Percentiles rank a stretch among this genome's conserved stretches.
These are phyloP conservation scores for Fulvia fulva DNA, from an alignment of 2,329 filamentous ascomycete genomes.

Conservation along the genomic window DNA sequence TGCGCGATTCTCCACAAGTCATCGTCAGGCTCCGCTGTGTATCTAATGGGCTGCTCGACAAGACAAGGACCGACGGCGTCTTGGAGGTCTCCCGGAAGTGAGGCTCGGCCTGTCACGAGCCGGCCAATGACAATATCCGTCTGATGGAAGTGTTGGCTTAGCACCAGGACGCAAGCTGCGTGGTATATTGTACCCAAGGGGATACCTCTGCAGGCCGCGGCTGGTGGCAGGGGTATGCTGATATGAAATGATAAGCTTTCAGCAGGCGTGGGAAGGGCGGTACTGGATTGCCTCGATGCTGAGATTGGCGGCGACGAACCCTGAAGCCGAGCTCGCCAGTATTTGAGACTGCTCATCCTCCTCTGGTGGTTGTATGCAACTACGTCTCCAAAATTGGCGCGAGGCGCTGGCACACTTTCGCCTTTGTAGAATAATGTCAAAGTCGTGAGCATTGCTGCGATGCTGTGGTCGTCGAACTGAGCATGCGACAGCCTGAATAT, in stretches of 20 bases:
- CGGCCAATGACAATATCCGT: constrained; percentile 54
- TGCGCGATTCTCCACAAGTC: constrained; percentile 8
- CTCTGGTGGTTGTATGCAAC: constrained; percentile 1
- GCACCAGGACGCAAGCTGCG: constrained; percentile 55
- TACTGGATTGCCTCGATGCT: not conserved
- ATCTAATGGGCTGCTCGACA: constrained; percentile 8
- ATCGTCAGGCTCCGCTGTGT: not conserved
- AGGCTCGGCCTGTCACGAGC: constrained; percentile 9
- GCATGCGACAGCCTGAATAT: constrained; percentile 33
- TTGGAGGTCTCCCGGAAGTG: constrained; percentile 5
- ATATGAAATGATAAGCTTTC: constrained; percentile 7
- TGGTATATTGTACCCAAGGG: constrained; percentile 47
- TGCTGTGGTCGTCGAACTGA: constrained; percentile 29
- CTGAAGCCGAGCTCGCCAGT: constrained; percentile 20
- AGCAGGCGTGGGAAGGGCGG: not conserved
- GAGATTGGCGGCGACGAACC: constrained; percentile 10
- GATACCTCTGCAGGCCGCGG: constrained; percentile 20
- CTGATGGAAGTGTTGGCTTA: constrained; percentile 48
- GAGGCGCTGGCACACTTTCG: not conserved
- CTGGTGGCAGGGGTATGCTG: constrained; percentile 13
- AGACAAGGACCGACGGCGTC: constrained; percentile 10
- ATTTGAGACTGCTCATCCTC: constrained; percentile 9
- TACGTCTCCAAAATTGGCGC: constrained; percentile 4
- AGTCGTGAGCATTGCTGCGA: constrained; percentile 1
- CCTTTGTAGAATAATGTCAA: constrained; percentile 5